Base-by-base conservation (phyloP, 75 land plant species). In the Sequoiadendron giganteum region DNA sequence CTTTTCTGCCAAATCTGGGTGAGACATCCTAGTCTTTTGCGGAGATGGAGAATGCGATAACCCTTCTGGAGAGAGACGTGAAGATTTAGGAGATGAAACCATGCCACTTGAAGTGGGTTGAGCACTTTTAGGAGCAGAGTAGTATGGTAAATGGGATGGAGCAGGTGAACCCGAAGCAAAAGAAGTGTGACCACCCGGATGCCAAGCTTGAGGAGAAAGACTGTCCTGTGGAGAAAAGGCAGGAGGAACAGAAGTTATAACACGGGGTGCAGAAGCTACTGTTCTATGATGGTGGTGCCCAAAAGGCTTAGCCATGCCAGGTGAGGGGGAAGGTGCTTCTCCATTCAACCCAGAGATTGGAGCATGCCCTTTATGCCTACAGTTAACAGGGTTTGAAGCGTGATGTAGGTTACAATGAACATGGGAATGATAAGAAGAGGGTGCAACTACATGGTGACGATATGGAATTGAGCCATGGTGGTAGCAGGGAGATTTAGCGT, bases 241-340 rank as follows among this genome's bases (percentile, higher is more conserved):
- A 55, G 45, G n/a, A 65, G 72, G 82, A 34, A 72, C 47, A 21
- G 68, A 10, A 78, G 83, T 21, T 30, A 16, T 30, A 48, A 84
- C 83, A 83, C 86, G 78, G 61, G 93, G 91, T 4, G 76, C 28
- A n/a, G 92, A 87, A 45, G 90, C 88, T 83, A 92, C 91, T 87
- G 88, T n/a, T 28, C 75, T 38, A 78, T 86, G 48, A 55, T 79
- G 21, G 48, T 32, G 80, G 40, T 76, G 88, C 52, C 84, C 47
- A 28, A n/a, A 82, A 82, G 48, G 32, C 49, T 32, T 42, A n/a
- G 49, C n/a, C n/a, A 45, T 82, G 34, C 48, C 54, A 82, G 84
- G 84, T 47, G 84, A 82, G 84, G 84, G 84, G 30, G 84, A 82
- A 47, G 84, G 84, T 42, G n/a, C 49, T 32, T 75, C 77, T 82